Conservation (phyloP, 2,329 filamentous ascomycete genomes). For the Corinectria fuckeliana region DNA sequence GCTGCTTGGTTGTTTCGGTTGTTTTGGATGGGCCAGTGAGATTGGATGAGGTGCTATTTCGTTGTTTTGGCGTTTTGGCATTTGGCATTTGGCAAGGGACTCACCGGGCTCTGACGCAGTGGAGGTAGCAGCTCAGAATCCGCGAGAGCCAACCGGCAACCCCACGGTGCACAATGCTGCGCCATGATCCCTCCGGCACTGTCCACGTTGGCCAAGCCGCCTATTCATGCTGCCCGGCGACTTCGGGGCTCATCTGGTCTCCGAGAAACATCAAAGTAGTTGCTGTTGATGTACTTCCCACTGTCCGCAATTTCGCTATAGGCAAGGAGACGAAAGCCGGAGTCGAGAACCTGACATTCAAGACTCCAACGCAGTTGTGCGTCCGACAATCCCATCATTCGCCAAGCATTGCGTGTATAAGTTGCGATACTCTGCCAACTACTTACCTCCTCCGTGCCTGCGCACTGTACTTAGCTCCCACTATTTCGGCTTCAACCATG, state of each 20-base stretch:
- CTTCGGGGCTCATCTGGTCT: slow-evolving; percentile 8
- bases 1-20: neutral
- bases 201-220: neutral
- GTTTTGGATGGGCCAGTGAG: neutral
- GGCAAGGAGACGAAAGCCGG: neutral
- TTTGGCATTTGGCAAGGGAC: neutral
- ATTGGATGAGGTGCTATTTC: neutral
- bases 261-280: neutral
- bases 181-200: slow-evolving; percentile 2
- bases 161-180: slow-evolving; percentile 30
- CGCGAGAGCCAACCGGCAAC: slow-evolving; percentile 38
- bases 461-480: slow-evolving; percentile 5
- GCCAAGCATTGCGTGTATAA: too few relatives aligned
- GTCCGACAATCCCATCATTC: too few relatives aligned
- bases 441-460: too few relatives aligned
- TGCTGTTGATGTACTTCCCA: too few relatives aligned
- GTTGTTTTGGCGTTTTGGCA: neutral
- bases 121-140: slow-evolving; percentile 12
- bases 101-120: neutral
- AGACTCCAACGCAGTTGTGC: too few relatives aligned
- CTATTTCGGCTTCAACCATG: slow-evolving; percentile 1
- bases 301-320: neutral
- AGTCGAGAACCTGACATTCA: neutral
- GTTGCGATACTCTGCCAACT: too few relatives aligned
- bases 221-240: neutral